Conservation (phyloP, 495 filamentous ascomycete genomes). For the Penicillium mononematosum region DNA sequence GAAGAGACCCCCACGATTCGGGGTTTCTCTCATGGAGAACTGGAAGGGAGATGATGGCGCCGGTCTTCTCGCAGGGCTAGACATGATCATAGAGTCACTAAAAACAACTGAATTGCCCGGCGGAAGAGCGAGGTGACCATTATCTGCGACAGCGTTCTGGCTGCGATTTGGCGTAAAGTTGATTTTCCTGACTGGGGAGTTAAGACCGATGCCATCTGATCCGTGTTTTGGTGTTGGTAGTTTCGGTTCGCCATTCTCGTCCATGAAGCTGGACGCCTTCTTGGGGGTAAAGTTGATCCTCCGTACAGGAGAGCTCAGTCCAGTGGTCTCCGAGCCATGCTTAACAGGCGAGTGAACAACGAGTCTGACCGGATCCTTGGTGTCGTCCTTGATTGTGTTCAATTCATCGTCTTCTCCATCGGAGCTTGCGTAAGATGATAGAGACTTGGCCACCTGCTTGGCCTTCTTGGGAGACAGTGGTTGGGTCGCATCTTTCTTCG, state of each 20-base stretch:
- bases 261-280: slow-evolving; percentile 29
- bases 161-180: slow-evolving; percentile 33
- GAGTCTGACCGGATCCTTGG: slow-evolving; percentile 30
- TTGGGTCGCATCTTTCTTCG: slow-evolving; percentile 33
- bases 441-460: slow-evolving; percentile 50
- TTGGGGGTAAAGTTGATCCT: slow-evolving; percentile 41
- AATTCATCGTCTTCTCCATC: slow-evolving; percentile 55
- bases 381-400: slow-evolving; percentile 40
- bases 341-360: slow-evolving; percentile 45
- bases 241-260: slow-evolving; percentile 41
- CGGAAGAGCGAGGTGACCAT: slow-evolving; percentile 26
- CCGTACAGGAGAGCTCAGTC: slow-evolving; percentile 43
- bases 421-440: slow-evolving; percentile 41
- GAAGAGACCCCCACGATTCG: slow-evolving; percentile 29
- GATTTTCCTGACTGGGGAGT: slow-evolving; percentile 34
- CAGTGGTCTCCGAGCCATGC: slow-evolving; percentile 23
- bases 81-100: slow-evolving; percentile 41
- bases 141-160: slow-evolving; percentile 22
- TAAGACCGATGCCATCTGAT: slow-evolving; percentile 24
- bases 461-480: slow-evolving; percentile 59
- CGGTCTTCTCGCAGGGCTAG: slow-evolving; percentile 50
- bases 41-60: slow-evolving; percentile 50
- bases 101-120: slow-evolving; percentile 36
- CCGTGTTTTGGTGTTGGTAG: slow-evolving; percentile 27
- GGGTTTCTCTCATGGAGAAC: slow-evolving; percentile 41